These are phyloP conservation scores for Monilinia vaccinii-corymbosi DNA, from an alignment of 2,329 filamentous ascomycete genomes.

Conservation along the genomic window DNA sequence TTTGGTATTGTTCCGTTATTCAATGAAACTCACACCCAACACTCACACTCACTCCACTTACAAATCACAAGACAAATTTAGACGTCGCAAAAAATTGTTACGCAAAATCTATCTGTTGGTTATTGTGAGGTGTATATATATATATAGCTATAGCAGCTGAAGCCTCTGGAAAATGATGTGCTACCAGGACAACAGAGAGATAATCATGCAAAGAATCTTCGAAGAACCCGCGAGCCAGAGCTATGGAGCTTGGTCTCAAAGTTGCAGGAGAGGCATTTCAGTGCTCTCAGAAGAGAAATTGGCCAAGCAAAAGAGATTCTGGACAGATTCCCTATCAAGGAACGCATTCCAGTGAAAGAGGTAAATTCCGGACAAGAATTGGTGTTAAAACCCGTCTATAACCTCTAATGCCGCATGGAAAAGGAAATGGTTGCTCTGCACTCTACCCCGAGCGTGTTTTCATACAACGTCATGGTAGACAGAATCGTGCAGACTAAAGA, in stretches of 20 bases:
- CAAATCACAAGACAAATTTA: no score
- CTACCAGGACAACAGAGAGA: not conserved
- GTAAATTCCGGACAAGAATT: not conserved
- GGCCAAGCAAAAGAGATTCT: not conserved
- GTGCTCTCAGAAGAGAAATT: not conserved
- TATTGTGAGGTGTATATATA: no score
- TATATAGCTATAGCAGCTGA: no score
- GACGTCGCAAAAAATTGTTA: no score
- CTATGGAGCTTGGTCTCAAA: not conserved
- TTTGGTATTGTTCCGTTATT: no score
- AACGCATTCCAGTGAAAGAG: not conserved
- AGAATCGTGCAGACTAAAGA: not conserved
- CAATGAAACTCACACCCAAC: no score
- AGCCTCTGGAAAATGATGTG: not conserved
- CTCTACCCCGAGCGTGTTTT: not conserved
- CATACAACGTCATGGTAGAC: not conserved
- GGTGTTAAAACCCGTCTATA: not conserved
- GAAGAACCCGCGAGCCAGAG: no score
- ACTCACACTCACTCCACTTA: no score
- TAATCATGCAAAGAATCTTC: not conserved
- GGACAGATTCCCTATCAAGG: not conserved
- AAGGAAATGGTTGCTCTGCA: not conserved
- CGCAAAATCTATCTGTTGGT: no score
- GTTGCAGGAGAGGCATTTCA: not conserved
- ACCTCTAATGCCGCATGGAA: not conserved